Conservation (phyloP, 768 basidiomycete species). For the Naganishia friedmannii region DNA sequence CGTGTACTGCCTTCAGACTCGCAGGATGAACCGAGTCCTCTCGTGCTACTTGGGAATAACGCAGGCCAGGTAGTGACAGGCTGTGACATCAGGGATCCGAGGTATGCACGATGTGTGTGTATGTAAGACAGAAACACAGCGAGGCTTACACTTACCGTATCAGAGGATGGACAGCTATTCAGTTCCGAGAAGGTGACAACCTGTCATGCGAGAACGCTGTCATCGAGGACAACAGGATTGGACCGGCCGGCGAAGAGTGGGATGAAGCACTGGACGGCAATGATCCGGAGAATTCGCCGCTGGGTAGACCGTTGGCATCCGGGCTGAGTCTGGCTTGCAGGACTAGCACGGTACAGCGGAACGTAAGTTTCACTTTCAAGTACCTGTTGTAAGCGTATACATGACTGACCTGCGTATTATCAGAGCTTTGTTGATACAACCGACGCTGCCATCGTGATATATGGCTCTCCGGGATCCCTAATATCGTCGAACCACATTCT, state of each 20-base stretch:
- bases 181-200: conserved; percentile 52
- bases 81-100: conserved; percentile 46
- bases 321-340: conserved; percentile 54
- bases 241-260: conserved; percentile 53
- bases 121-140: too few species aligned
- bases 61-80: conserved; percentile 47
- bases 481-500: conserved; percentile 52
- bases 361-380: conserved; percentile 21
- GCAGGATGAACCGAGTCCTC: conserved; percentile 29
- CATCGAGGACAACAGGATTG: conserved; percentile 50
- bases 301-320: conserved; percentile 53
- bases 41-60: conserved; percentile 48
- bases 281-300: conserved; percentile 49
- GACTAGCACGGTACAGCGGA: conserved; percentile 50
- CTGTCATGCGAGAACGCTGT: conserved; percentile 46
- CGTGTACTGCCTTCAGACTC: conserved; percentile 34
- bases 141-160: too few species aligned
- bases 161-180: conserved; percentile 52
- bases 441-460: conserved; percentile 52
- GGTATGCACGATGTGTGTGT: too few species aligned
- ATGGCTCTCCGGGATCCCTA: conserved; percentile 54
- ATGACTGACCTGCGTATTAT: neutral
- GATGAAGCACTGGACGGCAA: conserved; percentile 48
- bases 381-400: neutral
- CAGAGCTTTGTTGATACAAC: conserved; percentile 54